Evolutionary conservation across 768 basidiomycete genomes (phyloP).

Genomic region (Phallus indusiatus): DNA sequence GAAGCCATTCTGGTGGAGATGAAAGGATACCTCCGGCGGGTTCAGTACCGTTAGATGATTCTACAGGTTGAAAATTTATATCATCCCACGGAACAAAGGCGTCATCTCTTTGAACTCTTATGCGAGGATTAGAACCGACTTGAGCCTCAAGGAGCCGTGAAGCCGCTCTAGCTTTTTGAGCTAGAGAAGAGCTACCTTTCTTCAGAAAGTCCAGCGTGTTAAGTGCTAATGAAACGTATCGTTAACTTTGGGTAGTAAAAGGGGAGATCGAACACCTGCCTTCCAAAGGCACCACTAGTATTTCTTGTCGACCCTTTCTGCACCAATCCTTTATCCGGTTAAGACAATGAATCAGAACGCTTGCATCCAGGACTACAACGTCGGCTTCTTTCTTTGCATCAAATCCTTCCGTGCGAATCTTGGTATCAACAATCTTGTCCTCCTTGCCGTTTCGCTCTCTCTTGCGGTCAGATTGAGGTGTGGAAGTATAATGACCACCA

Average conservation of each 20-base stretch:
- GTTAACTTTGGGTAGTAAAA: background rate
- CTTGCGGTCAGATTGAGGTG: background rate
- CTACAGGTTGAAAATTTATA: slow-evolving; percentile 38
- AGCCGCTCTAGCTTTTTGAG: slow-evolving; percentile 76
- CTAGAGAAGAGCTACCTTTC: slow-evolving; percentile 73
- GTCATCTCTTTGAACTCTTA: slow-evolving; percentile 72
- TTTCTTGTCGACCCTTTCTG: slow-evolving; percentile 63
- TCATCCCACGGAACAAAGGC: slow-evolving; percentile 78
- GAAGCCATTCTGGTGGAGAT: slow-evolving; percentile 73
- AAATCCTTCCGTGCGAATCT: background rate
- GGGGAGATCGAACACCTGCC: slow-evolving; percentile 42
- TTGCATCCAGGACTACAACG: slow-evolving; percentile 70
- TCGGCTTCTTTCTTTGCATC: slow-evolving; percentile 52
- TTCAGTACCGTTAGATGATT: slow-evolving; percentile 14
- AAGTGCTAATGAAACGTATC: slow-evolving; percentile 43
- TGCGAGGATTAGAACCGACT: slow-evolving; percentile 73
- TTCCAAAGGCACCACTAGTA: slow-evolving; percentile 81
- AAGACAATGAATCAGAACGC: slow-evolving; percentile 69
- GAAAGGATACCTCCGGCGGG: slow-evolving; percentile 5
- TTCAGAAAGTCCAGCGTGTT: slow-evolving; percentile 90
- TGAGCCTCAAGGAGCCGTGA: slow-evolving; percentile 84
- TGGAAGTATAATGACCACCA: slow-evolving; percentile 4
- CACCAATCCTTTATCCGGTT: slow-evolving; percentile 79
- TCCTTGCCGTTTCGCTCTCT: slow-evolving; percentile 1
- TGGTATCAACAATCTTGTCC: background rate